phyloP scores from a whole-genome alignment of 2,329 filamentous ascomycete species.

The Ascochyta lentis region DNA sequence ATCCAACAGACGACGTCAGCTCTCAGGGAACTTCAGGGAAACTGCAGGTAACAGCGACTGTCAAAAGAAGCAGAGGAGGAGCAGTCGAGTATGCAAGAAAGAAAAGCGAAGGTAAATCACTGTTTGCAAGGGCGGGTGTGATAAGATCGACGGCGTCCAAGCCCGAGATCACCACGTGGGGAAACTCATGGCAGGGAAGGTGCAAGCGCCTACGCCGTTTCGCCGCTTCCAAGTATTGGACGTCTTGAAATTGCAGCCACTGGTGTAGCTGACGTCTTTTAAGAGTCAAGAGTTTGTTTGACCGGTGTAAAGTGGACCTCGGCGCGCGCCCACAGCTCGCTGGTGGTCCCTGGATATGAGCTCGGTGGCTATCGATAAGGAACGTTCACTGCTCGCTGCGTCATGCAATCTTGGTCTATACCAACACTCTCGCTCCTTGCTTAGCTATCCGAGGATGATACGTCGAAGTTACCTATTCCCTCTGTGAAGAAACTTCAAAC shows the following conservation, averaged over 20 bases:
- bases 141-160: slow-evolving; percentile 16
- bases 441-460: neutral
- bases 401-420: too few relatives aligned
- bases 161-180: slow-evolving; percentile 22
- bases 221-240: slow-evolving; percentile 5
- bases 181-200: slow-evolving; percentile 15
- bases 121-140: slow-evolving; percentile 1
- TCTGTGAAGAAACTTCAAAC: neutral
- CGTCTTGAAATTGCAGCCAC: too few relatives aligned
- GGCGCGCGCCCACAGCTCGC: neutral
- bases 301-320: neutral
- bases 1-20: neutral
- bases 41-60: neutral
- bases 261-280: neutral
- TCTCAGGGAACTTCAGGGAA: neutral
- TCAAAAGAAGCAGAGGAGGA: neutral
- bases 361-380: too few relatives aligned
- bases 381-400: too few relatives aligned
- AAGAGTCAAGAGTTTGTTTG: too few relatives aligned
- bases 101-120: neutral
- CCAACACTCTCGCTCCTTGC: too few relatives aligned
- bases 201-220: slow-evolving; percentile 4
- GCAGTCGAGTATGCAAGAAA: neutral
- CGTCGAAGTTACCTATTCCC: too few relatives aligned
- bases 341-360: neutral